phyloP scores from a whole-genome alignment of 1,284 basidiomycete genomes.

The Limonomyces culmigenus region DNA sequence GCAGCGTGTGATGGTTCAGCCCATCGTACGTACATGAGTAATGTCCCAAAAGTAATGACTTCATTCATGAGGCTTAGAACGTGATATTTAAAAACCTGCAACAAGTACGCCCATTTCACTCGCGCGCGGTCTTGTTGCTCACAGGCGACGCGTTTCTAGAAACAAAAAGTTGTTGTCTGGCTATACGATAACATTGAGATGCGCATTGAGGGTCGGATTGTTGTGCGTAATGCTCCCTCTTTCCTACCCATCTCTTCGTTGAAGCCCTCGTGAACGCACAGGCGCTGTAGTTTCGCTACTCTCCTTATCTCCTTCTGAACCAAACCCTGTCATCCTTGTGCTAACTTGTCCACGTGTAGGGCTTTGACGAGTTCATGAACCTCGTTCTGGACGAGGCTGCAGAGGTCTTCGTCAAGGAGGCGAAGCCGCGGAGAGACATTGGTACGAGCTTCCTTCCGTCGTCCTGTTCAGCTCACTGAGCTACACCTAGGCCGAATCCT shows the following conservation, averaged over 20 bases:
- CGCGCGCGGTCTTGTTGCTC: slow-evolving; percentile 1
- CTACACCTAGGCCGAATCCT: slow-evolving; percentile 64
- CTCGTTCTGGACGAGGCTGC: slow-evolving; percentile 90
- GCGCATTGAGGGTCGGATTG: slow-evolving; percentile 92
- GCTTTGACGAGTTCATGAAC: slow-evolving; percentile 99
- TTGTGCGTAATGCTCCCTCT: slow-evolving; percentile 41
- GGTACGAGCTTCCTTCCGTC: slow-evolving; percentile 27
- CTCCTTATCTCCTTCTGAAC: neutral
- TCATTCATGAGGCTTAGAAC: too few species aligned
- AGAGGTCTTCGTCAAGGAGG: slow-evolving; percentile 83
- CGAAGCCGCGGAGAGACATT: slow-evolving; percentile 68
- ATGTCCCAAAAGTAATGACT: too few species aligned
- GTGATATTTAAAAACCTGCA: slow-evolving; percentile 99
- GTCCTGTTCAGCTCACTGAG: slow-evolving; percentile 1
- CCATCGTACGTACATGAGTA: slow-evolving; percentile 84
- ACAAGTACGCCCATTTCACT: slow-evolving; percentile 27
- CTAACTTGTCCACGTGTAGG: slow-evolving; percentile 32
- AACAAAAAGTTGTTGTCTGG: slow-evolving; percentile 84
- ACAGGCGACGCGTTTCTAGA: slow-evolving; percentile 24
- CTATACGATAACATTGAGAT: slow-evolving; percentile 95
- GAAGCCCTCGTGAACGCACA: too few species aligned
- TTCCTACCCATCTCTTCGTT: slow-evolving; percentile 5
- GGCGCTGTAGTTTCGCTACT: neutral
- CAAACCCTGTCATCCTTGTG: neutral
- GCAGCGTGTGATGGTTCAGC: slow-evolving; percentile 93